These are phyloP conservation scores for Herpetomonas tarakana DNA, from an alignment of 208 protist genomes.

Conservation along the genomic window DNA sequence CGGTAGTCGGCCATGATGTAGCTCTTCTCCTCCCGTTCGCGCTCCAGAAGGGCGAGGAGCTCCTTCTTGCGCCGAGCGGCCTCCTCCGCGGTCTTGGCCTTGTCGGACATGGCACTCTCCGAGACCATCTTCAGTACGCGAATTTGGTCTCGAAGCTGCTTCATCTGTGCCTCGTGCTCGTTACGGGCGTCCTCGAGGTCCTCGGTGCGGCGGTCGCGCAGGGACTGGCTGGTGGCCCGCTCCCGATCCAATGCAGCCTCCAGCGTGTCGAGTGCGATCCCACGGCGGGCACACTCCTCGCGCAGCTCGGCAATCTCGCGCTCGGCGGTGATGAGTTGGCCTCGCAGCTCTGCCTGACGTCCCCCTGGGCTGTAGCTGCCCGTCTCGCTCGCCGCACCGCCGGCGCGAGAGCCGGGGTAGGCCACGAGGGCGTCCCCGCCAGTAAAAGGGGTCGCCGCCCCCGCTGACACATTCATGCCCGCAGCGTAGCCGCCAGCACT, in stretches of 20 bases:
- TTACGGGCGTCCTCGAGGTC: conserved; percentile 38
- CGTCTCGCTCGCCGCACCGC: conserved; percentile 10
- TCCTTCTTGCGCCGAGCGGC: conserved; percentile 61
- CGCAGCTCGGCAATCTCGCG: conserved; percentile 66
- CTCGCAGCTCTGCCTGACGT: conserved; percentile 52
- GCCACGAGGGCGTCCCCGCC: neutral
- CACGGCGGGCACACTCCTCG: conserved; percentile 46
- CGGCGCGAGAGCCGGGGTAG: conserved; percentile 7
- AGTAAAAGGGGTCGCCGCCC: neutral
- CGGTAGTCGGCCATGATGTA: conserved; percentile 87
- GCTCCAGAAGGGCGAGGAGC: conserved; percentile 67
- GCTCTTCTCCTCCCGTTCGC: conserved; percentile 82
- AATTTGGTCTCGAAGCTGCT: conserved; percentile 78
- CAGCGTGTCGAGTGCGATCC: conserved; percentile 46
- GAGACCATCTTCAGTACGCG: conserved; percentile 66
- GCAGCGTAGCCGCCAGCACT: conserved; percentile 5
- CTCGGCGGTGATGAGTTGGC: conserved; percentile 68
- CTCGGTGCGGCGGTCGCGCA: conserved; percentile 39
- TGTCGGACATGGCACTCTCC: conserved; percentile 74
- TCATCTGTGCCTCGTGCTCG: conserved; percentile 64
- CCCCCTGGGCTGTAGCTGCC: conserved; percentile 17
- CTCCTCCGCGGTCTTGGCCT: conserved; percentile 52
- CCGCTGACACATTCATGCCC: conserved; percentile 25
- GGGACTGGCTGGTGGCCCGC: conserved; percentile 23
- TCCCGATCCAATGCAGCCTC: conserved; percentile 64